Conservation (phyloP, 2,329 filamentous ascomycete species). For the Colletotrichum tropicale region DNA sequence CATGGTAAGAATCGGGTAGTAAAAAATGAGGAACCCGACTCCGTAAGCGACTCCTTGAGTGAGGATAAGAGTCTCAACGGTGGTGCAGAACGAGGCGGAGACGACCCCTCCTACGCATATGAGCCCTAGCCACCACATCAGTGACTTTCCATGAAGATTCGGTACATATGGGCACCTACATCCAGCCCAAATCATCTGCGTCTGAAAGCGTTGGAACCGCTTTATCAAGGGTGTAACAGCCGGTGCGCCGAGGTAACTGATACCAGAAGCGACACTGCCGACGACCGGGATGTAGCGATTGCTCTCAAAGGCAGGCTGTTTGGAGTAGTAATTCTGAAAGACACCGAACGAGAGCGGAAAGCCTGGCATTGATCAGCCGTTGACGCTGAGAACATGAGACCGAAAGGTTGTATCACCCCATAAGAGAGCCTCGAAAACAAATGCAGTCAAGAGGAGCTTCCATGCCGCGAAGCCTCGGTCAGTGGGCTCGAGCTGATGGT, state of each 20-base stretch:
- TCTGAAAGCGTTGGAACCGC: conserved; percentile 35
- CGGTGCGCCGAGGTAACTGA: conserved; percentile 37
- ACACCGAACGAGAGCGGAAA: conserved; percentile 34
- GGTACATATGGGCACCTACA: background rate
- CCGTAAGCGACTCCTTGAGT: conserved; percentile 41
- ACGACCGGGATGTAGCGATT: conserved; percentile 29
- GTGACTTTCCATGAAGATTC: background rate
- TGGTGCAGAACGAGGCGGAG: conserved; percentile 35
- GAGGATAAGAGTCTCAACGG: conserved; percentile 36
- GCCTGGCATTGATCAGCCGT: conserved; percentile 15
- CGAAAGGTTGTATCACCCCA: conserved; percentile 22
- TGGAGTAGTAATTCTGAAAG: conserved; percentile 33
- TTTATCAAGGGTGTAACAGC: conserved; percentile 34
- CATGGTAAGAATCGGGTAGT: conserved; percentile 40
- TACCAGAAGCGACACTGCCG: conserved; percentile 31
- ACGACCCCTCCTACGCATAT: conserved; percentile 41
- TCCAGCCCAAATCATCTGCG: conserved; percentile 38
- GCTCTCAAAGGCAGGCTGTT: conserved; percentile 28
- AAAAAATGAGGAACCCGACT: conserved; percentile 40
- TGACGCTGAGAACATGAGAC: background rate
- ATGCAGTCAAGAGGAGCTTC: conserved; percentile 26
- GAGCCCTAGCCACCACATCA: conserved; percentile 28
- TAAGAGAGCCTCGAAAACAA: conserved; percentile 29
- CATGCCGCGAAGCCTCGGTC: conserved; percentile 29
- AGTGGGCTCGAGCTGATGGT: conserved; percentile 21